phyloP scores from a whole-genome alignment of 495 filamentous ascomycete genomes.

The Penicillium cinerascens region DNA sequence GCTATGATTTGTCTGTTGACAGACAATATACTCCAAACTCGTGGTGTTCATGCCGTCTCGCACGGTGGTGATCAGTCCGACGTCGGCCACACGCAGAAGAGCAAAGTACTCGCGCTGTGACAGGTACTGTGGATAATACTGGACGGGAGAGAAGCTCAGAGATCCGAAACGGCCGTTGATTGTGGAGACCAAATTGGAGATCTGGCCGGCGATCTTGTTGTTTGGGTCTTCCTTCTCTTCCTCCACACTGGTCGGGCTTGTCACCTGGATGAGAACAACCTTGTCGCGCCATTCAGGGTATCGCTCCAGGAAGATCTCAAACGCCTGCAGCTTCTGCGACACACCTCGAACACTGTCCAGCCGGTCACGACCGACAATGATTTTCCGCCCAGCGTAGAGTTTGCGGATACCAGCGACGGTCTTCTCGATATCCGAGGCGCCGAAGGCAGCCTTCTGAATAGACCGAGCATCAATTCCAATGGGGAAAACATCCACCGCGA shows the following conservation, averaged over 20 bases:
- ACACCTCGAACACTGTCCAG: constrained; percentile 87
- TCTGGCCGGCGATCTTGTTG: constrained; percentile 74
- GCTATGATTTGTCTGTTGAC: constrained; percentile 77
- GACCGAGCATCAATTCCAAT: constrained; percentile 81
- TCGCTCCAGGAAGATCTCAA: constrained; percentile 81
- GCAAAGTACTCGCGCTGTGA: constrained; percentile 86
- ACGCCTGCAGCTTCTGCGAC: constrained; percentile 87
- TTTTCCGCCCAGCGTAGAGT: constrained; percentile 76
- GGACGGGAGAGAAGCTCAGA: constrained; percentile 78
- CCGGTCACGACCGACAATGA: constrained; percentile 92
- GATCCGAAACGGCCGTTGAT: constrained; percentile 90
- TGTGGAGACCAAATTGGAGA: constrained; percentile 80
- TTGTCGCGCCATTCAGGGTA: constrained; percentile 86
- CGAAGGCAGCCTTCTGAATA: constrained; percentile 68
- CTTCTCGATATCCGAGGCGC: constrained; percentile 59
- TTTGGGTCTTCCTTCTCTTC: constrained; percentile 64
- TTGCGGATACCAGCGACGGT: constrained; percentile 63
- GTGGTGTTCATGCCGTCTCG: constrained; percentile 97
- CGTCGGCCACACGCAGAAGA: constrained; percentile 77
- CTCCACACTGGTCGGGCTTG: constrained; percentile 75
- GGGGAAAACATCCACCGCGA: constrained; percentile 84
- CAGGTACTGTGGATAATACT: constrained; percentile 90
- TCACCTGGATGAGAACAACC: constrained; percentile 94
- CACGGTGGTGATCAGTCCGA: constrained; percentile 87
- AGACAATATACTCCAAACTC: constrained; percentile 87